These are phyloP conservation scores for Adansonia madagascariensis DNA, from an alignment of 441 rosid species.

Conservation along the genomic window DNA sequence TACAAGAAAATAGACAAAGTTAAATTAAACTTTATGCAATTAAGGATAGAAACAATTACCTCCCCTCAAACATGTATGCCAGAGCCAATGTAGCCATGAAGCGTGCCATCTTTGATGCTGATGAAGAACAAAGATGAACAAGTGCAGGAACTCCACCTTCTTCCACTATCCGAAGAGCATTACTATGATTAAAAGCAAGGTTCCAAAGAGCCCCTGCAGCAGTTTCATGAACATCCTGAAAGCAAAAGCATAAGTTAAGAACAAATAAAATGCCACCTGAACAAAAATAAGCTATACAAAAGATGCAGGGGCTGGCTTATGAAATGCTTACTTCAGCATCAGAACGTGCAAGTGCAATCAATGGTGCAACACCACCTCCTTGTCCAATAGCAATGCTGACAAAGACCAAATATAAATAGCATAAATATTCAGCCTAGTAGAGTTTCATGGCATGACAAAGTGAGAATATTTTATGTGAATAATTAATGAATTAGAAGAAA, in stretches of 20 bases:
- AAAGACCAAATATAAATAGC: slow-evolving; percentile 26
- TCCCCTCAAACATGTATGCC: slow-evolving; percentile 96
- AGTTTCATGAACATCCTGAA: slow-evolving; percentile 97
- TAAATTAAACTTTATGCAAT: background rate
- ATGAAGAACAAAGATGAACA: slow-evolving; percentile 82
- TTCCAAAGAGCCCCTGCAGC: slow-evolving; percentile 99
- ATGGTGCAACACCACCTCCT: slow-evolving; percentile 95
- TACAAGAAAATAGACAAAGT: background rate
- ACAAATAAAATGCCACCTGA: slow-evolving; percentile 15
- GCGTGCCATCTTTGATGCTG: slow-evolving; percentile 92
- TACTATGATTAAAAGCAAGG: slow-evolving; percentile 86
- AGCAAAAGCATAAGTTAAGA: slow-evolving; percentile 25
- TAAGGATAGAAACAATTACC: slow-evolving; percentile 43
- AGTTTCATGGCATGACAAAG: background rate
- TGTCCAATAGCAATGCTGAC: slow-evolving; percentile 91
- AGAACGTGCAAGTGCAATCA: slow-evolving; percentile 82
- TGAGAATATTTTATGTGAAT: background rate
- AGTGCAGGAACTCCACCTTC: slow-evolving; percentile 96
- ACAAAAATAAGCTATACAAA: background rate
- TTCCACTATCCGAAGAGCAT: slow-evolving; percentile 90
- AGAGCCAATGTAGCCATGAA: slow-evolving; percentile 97
- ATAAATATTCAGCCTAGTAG: slow-evolving; percentile 15
- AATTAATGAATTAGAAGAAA: background rate
- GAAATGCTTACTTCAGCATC: slow-evolving; percentile 72
- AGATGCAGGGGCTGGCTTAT: background rate